These are phyloP conservation scores for Wickerhamomyces mucosus DNA, from an alignment of 805 yeast species.

Conservation along the genomic window DNA sequence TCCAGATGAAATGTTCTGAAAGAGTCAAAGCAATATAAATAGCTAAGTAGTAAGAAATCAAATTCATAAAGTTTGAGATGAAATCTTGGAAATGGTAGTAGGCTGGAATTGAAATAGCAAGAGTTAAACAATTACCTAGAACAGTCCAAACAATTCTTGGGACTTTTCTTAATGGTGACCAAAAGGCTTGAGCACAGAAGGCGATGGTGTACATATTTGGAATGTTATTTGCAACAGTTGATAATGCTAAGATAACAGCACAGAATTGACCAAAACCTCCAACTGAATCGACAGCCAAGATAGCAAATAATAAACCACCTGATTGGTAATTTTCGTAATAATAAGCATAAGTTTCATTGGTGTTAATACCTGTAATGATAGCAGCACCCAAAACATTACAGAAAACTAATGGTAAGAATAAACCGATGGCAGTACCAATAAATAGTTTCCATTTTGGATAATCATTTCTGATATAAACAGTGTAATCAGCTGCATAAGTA, in stretches of 20 bases:
- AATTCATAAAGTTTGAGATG: constrained; percentile 82
- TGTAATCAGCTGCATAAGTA: constrained; percentile 86
- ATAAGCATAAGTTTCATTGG: constrained; percentile 33
- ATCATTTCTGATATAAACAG: constrained; percentile 71
- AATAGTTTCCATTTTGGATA: constrained; percentile 53
- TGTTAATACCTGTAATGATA: constrained; percentile 55
- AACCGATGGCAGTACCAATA: constrained; percentile 52
- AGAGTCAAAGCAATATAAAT: constrained; percentile 67
- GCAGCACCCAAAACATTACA: constrained; percentile 83
- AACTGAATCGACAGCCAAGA: constrained; percentile 69
- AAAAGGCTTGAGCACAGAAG: constrained; percentile 75
- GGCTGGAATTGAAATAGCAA: constrained; percentile 87
- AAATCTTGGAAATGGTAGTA: constrained; percentile 63
- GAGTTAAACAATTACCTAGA: constrained; percentile 60
- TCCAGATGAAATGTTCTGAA: constrained; percentile 80
- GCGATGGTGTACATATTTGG: constrained; percentile 93
- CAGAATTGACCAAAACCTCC: constrained; percentile 89
- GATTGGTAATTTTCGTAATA: constrained; percentile 45
- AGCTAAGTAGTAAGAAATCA: constrained; percentile 86
- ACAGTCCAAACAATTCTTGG: constrained; percentile 84
- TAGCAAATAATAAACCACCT: constrained; percentile 79
- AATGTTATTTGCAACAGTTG: constrained; percentile 84
- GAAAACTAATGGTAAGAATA: constrained; percentile 60
- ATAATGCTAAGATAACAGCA: constrained; percentile 73
- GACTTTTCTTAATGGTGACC: constrained; percentile 62